Base-by-base conservation (phyloP, 768 basidiomycete species). In the Galerina sulciceps region DNA sequence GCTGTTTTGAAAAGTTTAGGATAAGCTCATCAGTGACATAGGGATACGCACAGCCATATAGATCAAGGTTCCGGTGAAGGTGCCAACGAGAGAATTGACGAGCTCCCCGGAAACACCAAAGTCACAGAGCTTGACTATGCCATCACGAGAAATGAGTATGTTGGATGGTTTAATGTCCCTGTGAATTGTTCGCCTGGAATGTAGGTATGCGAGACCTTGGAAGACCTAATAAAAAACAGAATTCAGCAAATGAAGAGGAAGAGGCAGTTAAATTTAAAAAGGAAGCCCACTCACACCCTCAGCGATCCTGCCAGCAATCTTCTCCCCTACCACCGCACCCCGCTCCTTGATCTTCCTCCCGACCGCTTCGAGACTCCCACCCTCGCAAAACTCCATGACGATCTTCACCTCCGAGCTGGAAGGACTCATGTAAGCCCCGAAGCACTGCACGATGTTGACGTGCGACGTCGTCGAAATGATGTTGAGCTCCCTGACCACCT, bases 101-200 rank as follows among this genome's bases (percentile, higher is more conserved):
- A 99, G 82, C 72, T 96, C 93, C 40, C 96, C 96, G 13, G 96
- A 98, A 10, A 98, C 96, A n/a, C 96, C 96, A 70, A 99, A 99
- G 74, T 99, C 96, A 71, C 85, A 88, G 2, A 99, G 81, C 71
- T 95, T 96, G 69, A 98, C 87, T 47, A 93, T 74, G 22, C 96
- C 96, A 64, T 93, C 88, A 44, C 84, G 84, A 20, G 94, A 93
- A 61, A 98, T 80, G 41, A 99, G 85, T 55, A 98, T 86, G 70
- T 96, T 96, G 26, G 94, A 91, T 14, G 93, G 93, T 68, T 96
- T 96, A 73, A 96, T 94, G 73, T 96, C 93, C 67, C 96, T 84
- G 72, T 99, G 96, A 60, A 99, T 96, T 53, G 94, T 96, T 67
- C 86, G 87, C 74, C 83, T 88, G 41, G 89, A 81, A 73, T 98